These are phyloP conservation scores for Syzygium jambos DNA, from an alignment of 345 rosid genomes.

Conservation along the genomic window DNA sequence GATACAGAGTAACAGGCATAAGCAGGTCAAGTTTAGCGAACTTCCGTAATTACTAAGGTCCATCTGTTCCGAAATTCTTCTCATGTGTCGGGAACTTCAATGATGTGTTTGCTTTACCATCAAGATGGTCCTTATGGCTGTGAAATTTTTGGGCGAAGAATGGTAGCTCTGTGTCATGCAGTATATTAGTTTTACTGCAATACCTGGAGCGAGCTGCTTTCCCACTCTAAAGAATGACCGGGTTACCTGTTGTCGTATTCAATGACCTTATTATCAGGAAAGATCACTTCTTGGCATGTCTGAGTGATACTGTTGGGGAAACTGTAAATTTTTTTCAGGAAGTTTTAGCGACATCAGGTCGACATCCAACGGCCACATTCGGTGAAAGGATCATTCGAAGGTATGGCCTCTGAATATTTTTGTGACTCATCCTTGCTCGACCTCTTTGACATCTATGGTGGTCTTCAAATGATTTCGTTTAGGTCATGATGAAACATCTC, in stretches of 20 bases:
- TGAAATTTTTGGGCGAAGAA: background rate
- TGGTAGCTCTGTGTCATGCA: background rate
- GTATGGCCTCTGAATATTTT: too few relatives aligned
- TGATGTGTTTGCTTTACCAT: background rate
- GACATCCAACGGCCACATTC: too few relatives aligned
- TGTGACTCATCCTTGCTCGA: too few relatives aligned
- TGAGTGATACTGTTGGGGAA: background rate
- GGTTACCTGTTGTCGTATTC: background rate
- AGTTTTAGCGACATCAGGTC: background rate
- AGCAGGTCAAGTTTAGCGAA: background rate
- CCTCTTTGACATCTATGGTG: too few relatives aligned
- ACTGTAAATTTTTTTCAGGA: background rate
- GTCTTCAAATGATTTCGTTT: too few relatives aligned
- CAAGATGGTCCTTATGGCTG: background rate
- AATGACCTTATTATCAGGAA: background rate
- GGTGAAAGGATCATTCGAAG: too few relatives aligned
- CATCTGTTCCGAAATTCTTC: background rate
- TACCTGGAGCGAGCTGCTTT: background rate
- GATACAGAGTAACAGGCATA: background rate
- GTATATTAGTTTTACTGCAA: background rate
- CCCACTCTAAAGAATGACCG: background rate
- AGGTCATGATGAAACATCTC: too few relatives aligned
- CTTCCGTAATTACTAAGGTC: background rate
- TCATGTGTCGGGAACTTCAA: background rate
- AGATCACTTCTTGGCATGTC: background rate